Conservation (phyloP, 441 rosid species). For the Erysimum cheiri region DNA sequence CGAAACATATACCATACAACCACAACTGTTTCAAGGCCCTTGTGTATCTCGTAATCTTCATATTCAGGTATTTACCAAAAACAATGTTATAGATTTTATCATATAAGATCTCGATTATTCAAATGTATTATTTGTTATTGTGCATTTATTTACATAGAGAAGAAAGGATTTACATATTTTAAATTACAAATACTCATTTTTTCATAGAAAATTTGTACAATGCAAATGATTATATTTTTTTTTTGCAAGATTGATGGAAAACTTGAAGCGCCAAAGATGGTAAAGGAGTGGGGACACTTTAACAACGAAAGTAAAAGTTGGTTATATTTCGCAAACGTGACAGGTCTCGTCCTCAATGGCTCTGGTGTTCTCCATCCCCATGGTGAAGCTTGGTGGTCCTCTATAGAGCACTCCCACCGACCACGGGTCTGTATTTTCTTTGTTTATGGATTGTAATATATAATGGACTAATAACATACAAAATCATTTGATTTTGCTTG, state of each 20-base stretch:
- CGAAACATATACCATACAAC: slow-evolving; percentile 32
- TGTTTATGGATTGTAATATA: not conserved
- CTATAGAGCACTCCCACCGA: slow-evolving; percentile 16
- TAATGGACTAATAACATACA: not conserved
- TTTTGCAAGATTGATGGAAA: slow-evolving; percentile 42
- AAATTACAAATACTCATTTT: too few species aligned
- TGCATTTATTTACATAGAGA: too few species aligned
- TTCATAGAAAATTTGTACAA: not conserved
- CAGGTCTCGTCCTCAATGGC: slow-evolving; percentile 33
- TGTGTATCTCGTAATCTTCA: slow-evolving; percentile 32
- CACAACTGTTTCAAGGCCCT: slow-evolving; percentile 39
- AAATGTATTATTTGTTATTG: too few species aligned
- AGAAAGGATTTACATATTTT: too few species aligned
- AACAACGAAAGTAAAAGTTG: not conserved
- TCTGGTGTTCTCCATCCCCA: slow-evolving; percentile 38
- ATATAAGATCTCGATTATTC: not conserved
- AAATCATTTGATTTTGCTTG: not conserved
- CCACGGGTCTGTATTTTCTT: slow-evolving; percentile 13
- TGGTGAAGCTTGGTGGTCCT: slow-evolving; percentile 41
- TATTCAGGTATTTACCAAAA: slow-evolving; percentile 25
- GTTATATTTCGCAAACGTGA: slow-evolving; percentile 27
- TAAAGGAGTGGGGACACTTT: slow-evolving; percentile 6
- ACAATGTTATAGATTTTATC: not conserved
- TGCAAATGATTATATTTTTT: not conserved
- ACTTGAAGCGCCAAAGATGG: slow-evolving; percentile 30